Percentiles rank a stretch among this genome's conserved stretches.
phyloP scores from a whole-genome alignment of 2,329 filamentous ascomycete species.

The Botrytis squamosa region DNA sequence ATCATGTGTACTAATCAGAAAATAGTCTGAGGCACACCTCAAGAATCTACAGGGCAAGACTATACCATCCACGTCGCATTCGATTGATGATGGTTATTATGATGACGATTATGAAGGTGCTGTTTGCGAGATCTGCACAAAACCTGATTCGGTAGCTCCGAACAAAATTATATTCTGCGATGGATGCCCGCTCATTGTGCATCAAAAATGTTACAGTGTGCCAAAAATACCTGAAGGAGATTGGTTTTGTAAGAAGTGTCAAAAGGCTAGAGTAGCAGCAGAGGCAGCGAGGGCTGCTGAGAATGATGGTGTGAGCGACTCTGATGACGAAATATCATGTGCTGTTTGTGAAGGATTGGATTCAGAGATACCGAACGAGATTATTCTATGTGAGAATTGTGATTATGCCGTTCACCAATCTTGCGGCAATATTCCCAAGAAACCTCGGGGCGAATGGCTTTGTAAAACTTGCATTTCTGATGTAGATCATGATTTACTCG shows the following conservation, averaged over 20 bases:
- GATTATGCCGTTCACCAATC: slow-evolving; percentile 61
- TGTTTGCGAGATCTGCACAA: slow-evolving; percentile 16
- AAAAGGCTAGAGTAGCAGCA: slow-evolving; percentile 16
- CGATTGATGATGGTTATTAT: not conserved
- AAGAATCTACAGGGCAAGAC: not conserved
- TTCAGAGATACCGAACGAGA: slow-evolving; percentile 58
- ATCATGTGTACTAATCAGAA: not conserved
- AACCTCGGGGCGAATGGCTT: slow-evolving; percentile 63
- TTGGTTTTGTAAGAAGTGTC: slow-evolving; percentile 20
- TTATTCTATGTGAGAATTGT: slow-evolving; percentile 64
- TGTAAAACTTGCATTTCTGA: slow-evolving; percentile 52
- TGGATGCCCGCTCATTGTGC: slow-evolving; percentile 15
- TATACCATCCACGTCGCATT: not conserved
- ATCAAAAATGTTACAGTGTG: slow-evolving; percentile 22
- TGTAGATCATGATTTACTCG: slow-evolving; percentile 19
- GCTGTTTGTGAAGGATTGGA: slow-evolving; percentile 57
- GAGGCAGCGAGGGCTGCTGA: slow-evolving; percentile 16
- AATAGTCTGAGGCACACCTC: not conserved
- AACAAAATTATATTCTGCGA: slow-evolving; percentile 20
- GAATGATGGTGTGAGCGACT: slow-evolving; percentile 16
- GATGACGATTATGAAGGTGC: not conserved
- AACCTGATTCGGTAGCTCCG: slow-evolving; percentile 11
- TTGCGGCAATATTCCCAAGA: slow-evolving; percentile 56
- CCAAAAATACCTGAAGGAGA: slow-evolving; percentile 20
- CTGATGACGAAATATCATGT: slow-evolving; percentile 52